These are phyloP conservation scores for Sporothrix variecibatus DNA, from an alignment of 2,329 filamentous ascomycete species.

Conservation along the genomic window DNA sequence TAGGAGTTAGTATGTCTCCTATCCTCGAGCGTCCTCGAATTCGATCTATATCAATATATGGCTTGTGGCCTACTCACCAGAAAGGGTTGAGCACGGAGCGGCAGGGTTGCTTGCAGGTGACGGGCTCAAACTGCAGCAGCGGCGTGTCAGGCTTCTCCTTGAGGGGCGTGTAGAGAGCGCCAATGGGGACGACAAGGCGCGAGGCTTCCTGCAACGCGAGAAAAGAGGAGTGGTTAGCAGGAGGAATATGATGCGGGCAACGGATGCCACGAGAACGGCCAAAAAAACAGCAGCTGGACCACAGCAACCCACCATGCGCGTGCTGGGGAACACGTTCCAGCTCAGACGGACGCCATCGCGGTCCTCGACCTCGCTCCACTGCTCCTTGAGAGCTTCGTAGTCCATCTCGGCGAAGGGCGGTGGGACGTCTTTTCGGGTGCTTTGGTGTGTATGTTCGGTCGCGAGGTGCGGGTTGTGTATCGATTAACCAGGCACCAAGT, in stretches of 20 bases:
- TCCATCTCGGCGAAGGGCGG: slow-evolving; percentile 62
- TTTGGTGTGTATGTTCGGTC: not conserved
- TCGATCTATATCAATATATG: not conserved
- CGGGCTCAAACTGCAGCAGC: slow-evolving; percentile 90
- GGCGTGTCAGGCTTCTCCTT: slow-evolving; percentile 93
- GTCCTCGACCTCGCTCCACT: slow-evolving; percentile 96
- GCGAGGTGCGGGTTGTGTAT: not conserved
- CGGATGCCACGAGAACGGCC: not conserved
- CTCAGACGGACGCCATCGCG: slow-evolving; percentile 92
- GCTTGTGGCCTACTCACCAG: slow-evolving; percentile 62
- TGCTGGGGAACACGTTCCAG: slow-evolving; percentile 98
- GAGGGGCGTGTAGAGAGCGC: slow-evolving; percentile 89
- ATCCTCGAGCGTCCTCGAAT: not conserved
- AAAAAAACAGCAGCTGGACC: not conserved
- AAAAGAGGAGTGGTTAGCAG: slow-evolving; percentile 11
- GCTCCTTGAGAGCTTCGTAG: slow-evolving; percentile 89
- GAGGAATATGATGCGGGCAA: not conserved
- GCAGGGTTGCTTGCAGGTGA: slow-evolving; percentile 95
- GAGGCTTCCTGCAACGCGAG: slow-evolving; percentile 72
- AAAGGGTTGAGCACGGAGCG: slow-evolving; percentile 95
- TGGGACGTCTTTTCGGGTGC: not conserved
- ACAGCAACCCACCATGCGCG: slow-evolving; percentile 76
- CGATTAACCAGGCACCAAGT: not conserved
- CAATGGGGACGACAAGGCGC: slow-evolving; percentile 91
- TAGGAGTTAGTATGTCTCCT: slow-evolving; percentile 34